Conservation (phyloP, 208 protist species). For the Leishmania turanica region DNA sequence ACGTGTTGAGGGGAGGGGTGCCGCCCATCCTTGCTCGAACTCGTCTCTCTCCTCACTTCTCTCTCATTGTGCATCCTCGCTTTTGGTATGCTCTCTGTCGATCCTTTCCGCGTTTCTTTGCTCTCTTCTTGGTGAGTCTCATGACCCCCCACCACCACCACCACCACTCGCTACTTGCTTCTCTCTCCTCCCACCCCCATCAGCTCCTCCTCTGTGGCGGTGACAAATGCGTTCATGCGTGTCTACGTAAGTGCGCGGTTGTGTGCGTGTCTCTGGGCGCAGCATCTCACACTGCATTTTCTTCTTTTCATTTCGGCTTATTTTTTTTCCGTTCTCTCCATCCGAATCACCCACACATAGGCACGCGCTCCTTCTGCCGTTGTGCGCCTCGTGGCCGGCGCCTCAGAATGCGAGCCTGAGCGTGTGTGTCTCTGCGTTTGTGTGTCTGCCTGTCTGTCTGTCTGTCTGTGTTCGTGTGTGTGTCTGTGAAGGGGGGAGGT, state of each 20-base stretch:
- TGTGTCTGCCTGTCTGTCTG: not conserved
- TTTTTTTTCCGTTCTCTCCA: not conserved
- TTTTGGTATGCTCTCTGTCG: not conserved
- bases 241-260: not conserved
- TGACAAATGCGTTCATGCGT: too few species aligned
- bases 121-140: not conserved
- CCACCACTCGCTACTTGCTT: not conserved
- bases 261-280: not conserved
- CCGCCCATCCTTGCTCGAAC: slow-evolving; percentile 9
- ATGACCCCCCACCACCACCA: not conserved
- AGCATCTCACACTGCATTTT: not conserved
- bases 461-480: not conserved
- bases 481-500: not conserved
- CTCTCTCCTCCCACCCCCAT: not conserved
- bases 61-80: not conserved
- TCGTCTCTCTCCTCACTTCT: slow-evolving; percentile 5
- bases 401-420: not conserved
- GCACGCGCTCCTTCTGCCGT: not conserved
- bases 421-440: not conserved
- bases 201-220: not conserved
- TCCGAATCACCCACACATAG: not conserved
- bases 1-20: not conserved
- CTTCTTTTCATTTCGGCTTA: not conserved
- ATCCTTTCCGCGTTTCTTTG: not conserved
- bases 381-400: not conserved